phyloP scores from a whole-genome alignment of 176 grass and related monocot species.

The Oryza australiensis region DNA sequence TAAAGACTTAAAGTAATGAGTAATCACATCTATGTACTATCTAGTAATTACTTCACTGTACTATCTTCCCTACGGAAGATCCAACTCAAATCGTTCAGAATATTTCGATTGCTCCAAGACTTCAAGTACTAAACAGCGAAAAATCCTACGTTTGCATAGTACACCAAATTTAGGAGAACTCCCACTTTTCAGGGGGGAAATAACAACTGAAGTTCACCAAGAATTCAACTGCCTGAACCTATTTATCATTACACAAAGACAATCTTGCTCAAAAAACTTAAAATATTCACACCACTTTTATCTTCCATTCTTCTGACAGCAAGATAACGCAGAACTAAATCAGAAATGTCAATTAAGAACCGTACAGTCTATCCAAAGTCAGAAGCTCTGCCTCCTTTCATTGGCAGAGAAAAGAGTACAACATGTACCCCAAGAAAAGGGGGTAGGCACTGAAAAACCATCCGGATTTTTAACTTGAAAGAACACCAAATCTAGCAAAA shows the following conservation, averaged over 20 bases:
- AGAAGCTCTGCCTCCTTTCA: neutral
- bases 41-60: neutral
- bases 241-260: neutral
- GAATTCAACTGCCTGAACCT: neutral
- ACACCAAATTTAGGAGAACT: neutral
- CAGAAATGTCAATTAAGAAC: neutral
- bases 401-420: neutral
- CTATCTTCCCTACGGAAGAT: neutral
- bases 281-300: neutral
- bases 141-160: neutral
- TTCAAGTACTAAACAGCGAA: neutral
- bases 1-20: neutral
- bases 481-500: neutral
- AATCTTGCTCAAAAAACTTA: neutral
- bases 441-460: neutral
- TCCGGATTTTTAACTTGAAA: conserved; percentile 5
- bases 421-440: neutral
- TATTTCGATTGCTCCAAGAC: neutral
- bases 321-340: neutral
- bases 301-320: neutral
- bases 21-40: conserved; percentile 3
- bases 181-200: neutral
- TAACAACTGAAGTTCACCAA: neutral
- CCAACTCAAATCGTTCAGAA: neutral
- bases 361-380: neutral